Percentiles rank a stretch among this genome's conserved stretches.
phyloP scores from a whole-genome alignment of 1,139 yeast genomes.

The Protomyces macrosporus region DNA sequence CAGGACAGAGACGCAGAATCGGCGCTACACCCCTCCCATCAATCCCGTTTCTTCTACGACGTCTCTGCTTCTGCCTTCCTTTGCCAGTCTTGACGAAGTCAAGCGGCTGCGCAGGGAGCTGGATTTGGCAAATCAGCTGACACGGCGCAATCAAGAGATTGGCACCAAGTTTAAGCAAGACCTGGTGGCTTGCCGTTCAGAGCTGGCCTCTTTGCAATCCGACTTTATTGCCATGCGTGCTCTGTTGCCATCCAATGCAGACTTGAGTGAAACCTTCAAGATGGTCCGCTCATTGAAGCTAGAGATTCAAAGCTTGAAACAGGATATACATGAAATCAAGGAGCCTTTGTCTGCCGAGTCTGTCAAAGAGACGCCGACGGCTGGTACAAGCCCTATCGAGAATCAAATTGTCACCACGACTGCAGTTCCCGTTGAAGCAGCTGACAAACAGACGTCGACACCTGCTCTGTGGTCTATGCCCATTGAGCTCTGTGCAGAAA shows the following conservation, averaged over 20 bases:
- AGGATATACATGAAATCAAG: not conserved
- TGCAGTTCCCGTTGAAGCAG: too few relatives aligned
- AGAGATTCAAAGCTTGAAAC: not conserved
- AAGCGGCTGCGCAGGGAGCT: not conserved
- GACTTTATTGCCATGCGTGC: not conserved
- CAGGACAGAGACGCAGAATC: too few relatives aligned
- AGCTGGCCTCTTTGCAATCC: not conserved
- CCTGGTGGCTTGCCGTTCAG: not conserved
- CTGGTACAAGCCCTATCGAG: too few relatives aligned
- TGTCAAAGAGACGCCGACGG: too few relatives aligned
- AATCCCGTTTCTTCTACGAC: not conserved
- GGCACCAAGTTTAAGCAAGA: not conserved
- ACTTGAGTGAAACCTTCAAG: not conserved
- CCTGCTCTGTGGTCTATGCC: too few relatives aligned
- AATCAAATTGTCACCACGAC: too few relatives aligned
- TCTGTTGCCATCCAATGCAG: not conserved
- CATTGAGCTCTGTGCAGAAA: too few relatives aligned
- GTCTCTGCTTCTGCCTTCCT: not conserved
- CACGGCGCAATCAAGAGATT: not conserved
- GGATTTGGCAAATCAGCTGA: not conserved
- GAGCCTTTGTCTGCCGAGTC: too few relatives aligned
- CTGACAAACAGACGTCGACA: too few relatives aligned
- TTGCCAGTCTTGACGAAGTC: not conserved
- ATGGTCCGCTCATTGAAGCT: not conserved
- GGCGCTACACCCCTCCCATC: too few relatives aligned